A percentile compares a stretch with the other conserved stretches of the same genome.
These are phyloP conservation scores for Tetracladium setigerum DNA, from an alignment of 495 filamentous ascomycete species.

Conservation along the genomic window DNA sequence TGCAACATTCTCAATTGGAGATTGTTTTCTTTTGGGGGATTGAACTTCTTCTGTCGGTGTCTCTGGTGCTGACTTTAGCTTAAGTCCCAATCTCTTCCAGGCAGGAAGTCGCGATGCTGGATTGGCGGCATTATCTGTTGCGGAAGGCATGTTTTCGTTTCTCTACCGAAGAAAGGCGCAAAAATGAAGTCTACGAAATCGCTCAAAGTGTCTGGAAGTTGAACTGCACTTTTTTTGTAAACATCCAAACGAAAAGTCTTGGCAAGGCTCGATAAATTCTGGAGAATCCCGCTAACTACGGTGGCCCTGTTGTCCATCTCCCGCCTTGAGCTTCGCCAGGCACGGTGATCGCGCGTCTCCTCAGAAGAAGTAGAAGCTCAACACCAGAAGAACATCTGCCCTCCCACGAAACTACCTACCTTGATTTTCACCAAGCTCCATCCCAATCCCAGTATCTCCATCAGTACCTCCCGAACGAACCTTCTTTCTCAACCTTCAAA, in stretches of 20 bases:
- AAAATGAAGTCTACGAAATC: background rate
- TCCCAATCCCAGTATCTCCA: too few species aligned
- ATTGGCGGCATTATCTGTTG: slow-evolving; percentile 6
- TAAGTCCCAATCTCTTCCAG: slow-evolving; percentile 71
- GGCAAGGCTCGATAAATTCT: too few species aligned
- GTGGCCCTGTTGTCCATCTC: too few species aligned
- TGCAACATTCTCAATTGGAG: background rate
- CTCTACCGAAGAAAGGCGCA: background rate
- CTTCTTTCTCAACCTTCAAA: slow-evolving; percentile 16
- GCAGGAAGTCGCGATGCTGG: slow-evolving; percentile 49
- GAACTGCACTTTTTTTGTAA: background rate
- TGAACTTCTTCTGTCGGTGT: slow-evolving; percentile 19
- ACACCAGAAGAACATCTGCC: too few species aligned
- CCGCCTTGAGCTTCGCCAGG: too few species aligned
- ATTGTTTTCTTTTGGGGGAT: slow-evolving; percentile 16
- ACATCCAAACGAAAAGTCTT: background rate
- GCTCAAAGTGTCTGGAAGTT: background rate
- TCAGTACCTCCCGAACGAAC: background rate
- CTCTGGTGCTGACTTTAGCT: slow-evolving; percentile 55
- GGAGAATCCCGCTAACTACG: too few species aligned
- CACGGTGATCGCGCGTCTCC: too few species aligned
- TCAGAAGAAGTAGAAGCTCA: too few species aligned
- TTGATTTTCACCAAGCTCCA: too few species aligned
- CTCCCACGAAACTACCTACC: too few species aligned
- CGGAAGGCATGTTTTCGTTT: slow-evolving; percentile 11